Base-by-base conservation (phyloP, 1,284 basidiomycete genomes). In the Microbotryomycetes sp. region DNA sequence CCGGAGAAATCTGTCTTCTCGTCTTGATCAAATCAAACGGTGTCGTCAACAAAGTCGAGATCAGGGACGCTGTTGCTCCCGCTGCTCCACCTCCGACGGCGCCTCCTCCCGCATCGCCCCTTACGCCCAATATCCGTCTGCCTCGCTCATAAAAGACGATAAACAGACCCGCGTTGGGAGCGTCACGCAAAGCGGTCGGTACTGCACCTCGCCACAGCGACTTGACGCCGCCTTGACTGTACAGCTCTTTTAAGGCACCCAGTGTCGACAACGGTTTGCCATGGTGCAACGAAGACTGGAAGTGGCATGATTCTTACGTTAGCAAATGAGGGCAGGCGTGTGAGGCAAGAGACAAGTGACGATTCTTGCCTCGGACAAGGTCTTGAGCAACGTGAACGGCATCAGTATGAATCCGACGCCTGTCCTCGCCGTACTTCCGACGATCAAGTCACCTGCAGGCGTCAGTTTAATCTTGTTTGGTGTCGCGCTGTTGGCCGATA, bases 151-250 rank as follows among this genome's bases (percentile, higher is more conserved):
- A 98, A 56, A 88, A 84, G 0, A 92, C 84, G 21, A 97, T 81
- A 70, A 97, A 99, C 7, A 98, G 75, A 0, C 94, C 94, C 0
- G 94, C 93, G 71, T 97, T 94, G 0, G 94, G 96, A 2, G 94
- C 94, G 73, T 98, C 94, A 41, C 94, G 82, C 24, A 94, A 78
- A 0, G 91, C 89, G 1, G 92, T 93, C 0, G 93, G 91, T 4
- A 72, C 64, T 1, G 70, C 70, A 2, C 70, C 70, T 45, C 68
- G 65, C 30, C 89, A 76, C 71, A 96, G 89, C 0, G 62, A 62
- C 9, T 45, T 53, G 21, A 69, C 6, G 0, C 67, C 67, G 13
- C 67, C 67, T 0, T 59, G 45, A 9, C 28, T 3, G 48, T 69
- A 69, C 26, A 69, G 61, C 4, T 54, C 57, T 23, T 59, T 55